phyloP scores from a whole-genome alignment of 1,139 yeast species.

The Magnusiomyces suaveolens region DNA sequence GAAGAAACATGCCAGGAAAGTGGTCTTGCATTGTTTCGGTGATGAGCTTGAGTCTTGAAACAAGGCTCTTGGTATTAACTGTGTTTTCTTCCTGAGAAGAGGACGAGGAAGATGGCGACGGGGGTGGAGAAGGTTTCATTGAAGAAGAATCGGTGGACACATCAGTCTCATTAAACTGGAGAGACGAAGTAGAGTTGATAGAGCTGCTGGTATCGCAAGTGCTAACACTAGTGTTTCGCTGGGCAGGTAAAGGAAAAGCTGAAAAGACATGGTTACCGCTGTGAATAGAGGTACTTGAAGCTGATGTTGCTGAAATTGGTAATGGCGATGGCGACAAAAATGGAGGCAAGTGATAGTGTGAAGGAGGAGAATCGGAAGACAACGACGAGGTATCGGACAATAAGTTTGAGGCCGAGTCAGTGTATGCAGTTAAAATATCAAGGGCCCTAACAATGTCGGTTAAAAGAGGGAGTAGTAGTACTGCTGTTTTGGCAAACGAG shows the following conservation, averaged over 20 bases:
- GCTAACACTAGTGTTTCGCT: no score
- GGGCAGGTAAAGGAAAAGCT: no score
- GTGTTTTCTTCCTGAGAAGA: not conserved
- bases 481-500: slow-evolving; percentile 38
- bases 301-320: no score
- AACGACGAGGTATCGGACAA: not conserved
- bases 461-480: slow-evolving; percentile 54
- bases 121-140: slow-evolving; percentile 9
- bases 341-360: not conserved
- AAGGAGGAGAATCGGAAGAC: slow-evolving; percentile 26
- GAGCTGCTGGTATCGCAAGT: not conserved
- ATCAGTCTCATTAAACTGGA: slow-evolving; percentile 5
- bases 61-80: slow-evolving; percentile 13
- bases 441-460: slow-evolving; percentile 50
- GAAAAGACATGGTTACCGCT: no score
- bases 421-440: slow-evolving; percentile 39
- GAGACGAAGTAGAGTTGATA: not conserved
- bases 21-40: slow-evolving; percentile 39
- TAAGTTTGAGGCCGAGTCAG: slow-evolving; percentile 22
- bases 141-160: slow-evolving; percentile 13
- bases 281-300: no score
- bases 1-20: slow-evolving; percentile 48
- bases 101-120: slow-evolving; percentile 4
- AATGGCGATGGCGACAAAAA: no score
- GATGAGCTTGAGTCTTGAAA: slow-evolving; percentile 28